Evolutionary conservation across 1,139 yeast species (phyloP), one percentile per base, ranked within the genome.

Genomic region (Sugiyamaella neomexicana): DNA sequence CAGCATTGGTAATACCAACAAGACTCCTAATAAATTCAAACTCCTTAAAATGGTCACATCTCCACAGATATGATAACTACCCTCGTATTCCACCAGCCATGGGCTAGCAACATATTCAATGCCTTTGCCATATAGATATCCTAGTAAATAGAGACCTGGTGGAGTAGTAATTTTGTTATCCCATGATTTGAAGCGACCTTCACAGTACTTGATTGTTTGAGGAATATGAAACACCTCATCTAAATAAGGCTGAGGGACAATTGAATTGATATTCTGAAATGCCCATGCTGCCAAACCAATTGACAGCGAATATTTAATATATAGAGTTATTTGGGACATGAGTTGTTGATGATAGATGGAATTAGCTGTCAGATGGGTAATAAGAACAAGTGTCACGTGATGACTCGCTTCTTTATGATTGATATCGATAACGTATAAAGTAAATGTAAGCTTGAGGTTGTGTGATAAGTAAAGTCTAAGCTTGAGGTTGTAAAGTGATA

Each of bases 161-260:
- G 99, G 99, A 0, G 99, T 93, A 2, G 99, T 93, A 67, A 95
- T 89, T 67, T 91, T 93, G 36, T 83, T 77, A 68, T 93, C 93
- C 97, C 98, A 93, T 1, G 74, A 65, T 12, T 60, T 57, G 72
- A 84, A 89, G 47, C 81, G 73, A 10, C 85, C 85, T 1, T 70
- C 63, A 58, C 89, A 80, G 66, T 87, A 91, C 37, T 74, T 75
- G 55, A 81, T 76, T 12, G 96, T 84, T 72, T 93, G 98, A 6
- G 85, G 81, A 34, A 88, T 75, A 66, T 93, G 99, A 70, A 93
- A 93, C 15, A 81, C 75, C 68, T 93, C 99, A 71, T 93, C 99
- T 57, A 68, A 53, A 54, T 69, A 72, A 2, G 75, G 71, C 31
- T 56, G 55, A 7, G 68, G 66, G 2, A 69, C 65, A 7, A 50